Conservation (phyloP, 176 grass and related monocot genomes). For the Avena eriantha region DNA sequence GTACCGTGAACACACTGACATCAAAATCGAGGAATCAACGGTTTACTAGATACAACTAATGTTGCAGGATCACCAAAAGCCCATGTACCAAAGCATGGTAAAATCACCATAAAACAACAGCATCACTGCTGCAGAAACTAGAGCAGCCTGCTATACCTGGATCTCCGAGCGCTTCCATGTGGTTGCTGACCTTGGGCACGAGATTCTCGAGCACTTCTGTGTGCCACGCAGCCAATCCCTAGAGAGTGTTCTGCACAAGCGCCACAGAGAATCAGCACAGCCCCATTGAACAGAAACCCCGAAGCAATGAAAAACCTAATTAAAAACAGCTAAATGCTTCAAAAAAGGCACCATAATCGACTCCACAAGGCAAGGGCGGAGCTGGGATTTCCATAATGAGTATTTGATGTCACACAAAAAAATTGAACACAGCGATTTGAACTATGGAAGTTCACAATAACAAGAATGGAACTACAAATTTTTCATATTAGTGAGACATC, state of each 20-base stretch:
- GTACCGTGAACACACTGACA: neutral
- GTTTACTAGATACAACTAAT: neutral
- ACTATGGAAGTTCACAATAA: neutral
- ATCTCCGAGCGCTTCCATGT: slow-evolving; percentile 73
- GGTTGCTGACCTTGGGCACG: slow-evolving; percentile 75
- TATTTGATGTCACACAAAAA: no score
- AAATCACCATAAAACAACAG: neutral
- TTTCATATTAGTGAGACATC: neutral
- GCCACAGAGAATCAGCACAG: slow-evolving; percentile 16
- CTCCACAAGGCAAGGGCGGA: no score
- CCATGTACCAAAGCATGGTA: neutral
- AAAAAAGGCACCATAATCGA: no score
- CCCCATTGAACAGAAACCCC: neutral
- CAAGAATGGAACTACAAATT: neutral
- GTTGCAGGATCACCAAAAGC: neutral
- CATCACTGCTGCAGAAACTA: neutral
- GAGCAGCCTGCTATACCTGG: slow-evolving; percentile 55
- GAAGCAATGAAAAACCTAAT: no score
- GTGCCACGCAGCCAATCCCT: slow-evolving; percentile 71
- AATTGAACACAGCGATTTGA: neutral
- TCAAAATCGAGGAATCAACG: neutral
- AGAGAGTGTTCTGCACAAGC: slow-evolving; percentile 65
- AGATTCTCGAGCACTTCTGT: slow-evolving; percentile 65
- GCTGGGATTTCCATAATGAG: no score
- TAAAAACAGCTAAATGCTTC: no score